Evolutionary conservation across 495 filamentous ascomycete species (phyloP).

Genomic region (Neurospora sp.): DNA sequence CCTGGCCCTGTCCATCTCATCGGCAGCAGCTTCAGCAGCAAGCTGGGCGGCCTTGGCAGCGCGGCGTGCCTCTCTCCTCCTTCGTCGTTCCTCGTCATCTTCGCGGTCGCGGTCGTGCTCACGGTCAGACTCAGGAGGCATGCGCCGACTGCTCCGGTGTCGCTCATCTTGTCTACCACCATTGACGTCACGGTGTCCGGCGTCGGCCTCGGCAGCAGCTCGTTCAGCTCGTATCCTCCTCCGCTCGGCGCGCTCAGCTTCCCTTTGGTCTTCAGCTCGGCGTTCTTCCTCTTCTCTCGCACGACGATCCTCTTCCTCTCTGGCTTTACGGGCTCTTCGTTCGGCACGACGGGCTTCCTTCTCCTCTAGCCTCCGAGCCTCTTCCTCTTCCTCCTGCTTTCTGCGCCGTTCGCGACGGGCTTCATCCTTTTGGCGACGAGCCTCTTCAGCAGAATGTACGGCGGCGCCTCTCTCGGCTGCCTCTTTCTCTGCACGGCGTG

Average conservation of each 20-base stretch:
- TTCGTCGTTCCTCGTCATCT: constrained; percentile 42
- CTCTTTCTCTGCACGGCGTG: constrained; percentile 37
- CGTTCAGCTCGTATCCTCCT: constrained; percentile 32
- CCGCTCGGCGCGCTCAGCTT: constrained; percentile 34
- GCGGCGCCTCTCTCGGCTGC: constrained; percentile 36
- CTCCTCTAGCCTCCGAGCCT: constrained; percentile 38
- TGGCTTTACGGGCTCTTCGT: constrained; percentile 34
- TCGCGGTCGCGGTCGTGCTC: neutral
- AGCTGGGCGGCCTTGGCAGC: constrained; percentile 20
- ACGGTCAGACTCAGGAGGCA: constrained; percentile 4
- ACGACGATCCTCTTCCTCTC: constrained; percentile 33
- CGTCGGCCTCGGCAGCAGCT: constrained; percentile 34
- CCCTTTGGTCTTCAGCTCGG: constrained; percentile 28
- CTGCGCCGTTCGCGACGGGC: constrained; percentile 34
- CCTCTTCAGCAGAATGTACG: constrained; percentile 38
- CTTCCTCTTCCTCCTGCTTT: constrained; percentile 34
- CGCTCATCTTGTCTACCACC: constrained; percentile 10
- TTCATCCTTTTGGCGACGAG: constrained; percentile 33
- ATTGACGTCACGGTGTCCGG: constrained; percentile 33
- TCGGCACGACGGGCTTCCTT: constrained; percentile 43
- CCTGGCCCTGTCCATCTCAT: neutral
- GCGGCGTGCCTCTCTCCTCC: constrained; percentile 37
- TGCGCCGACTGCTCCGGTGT: constrained; percentile 12
- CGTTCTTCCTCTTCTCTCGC: constrained; percentile 32
- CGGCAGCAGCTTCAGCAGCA: neutral